phyloP scores from a whole-genome alignment of 2,329 filamentous ascomycete genomes.

The Diaporthe citrichinensis region DNA sequence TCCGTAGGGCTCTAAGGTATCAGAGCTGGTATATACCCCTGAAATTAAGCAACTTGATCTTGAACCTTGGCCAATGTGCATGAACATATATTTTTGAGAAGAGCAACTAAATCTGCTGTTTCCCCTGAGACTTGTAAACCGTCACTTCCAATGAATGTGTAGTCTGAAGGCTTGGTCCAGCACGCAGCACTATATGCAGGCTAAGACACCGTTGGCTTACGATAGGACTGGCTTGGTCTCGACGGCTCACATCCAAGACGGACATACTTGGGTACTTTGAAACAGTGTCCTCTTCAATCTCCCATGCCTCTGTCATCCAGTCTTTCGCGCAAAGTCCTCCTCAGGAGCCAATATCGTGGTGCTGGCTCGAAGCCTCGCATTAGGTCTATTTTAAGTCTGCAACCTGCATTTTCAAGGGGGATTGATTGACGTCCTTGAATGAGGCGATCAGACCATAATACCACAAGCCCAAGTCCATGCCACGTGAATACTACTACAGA shows the following conservation, averaged over 20 bases:
- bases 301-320: background rate
- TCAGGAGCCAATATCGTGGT: background rate
- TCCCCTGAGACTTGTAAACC: background rate
- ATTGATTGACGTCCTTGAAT: background rate
- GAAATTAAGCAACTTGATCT: background rate
- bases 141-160: background rate
- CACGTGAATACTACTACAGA: background rate
- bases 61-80: background rate
- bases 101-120: background rate
- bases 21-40: slow-evolving; percentile 28
- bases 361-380: background rate
- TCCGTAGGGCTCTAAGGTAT: background rate
- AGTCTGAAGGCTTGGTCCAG: background rate
- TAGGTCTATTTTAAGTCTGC: background rate
- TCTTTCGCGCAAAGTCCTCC: background rate
- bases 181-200: background rate
- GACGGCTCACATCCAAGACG: background rate
- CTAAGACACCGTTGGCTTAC: background rate
- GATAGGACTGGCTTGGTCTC: no score
- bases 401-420: background rate
- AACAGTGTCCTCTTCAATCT: background rate
- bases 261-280: background rate
- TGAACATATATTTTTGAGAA: background rate
- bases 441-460: background rate
- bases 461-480: background rate